Percentiles rank a stretch among this genome's conserved stretches.
These are phyloP conservation scores for Sporopachydermia lactativora DNA, from an alignment of 805 yeast species.

Conservation along the genomic window DNA sequence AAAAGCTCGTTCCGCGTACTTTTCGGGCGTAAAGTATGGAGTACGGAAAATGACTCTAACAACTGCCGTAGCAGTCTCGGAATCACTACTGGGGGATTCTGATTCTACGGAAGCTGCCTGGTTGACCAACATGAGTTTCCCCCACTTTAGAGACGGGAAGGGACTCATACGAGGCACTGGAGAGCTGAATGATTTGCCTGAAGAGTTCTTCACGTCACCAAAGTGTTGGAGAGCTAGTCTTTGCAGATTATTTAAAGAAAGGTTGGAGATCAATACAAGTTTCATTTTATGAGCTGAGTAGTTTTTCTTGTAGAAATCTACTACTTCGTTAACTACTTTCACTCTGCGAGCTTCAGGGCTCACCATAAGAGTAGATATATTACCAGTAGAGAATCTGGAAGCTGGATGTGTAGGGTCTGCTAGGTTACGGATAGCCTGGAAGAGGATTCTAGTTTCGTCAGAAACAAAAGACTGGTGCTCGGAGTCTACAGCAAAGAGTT, in stretches of 20 bases:
- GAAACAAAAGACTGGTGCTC: constrained; percentile 48
- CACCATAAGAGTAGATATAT: constrained; percentile 32
- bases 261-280: constrained; percentile 20
- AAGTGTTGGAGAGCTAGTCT: background rate
- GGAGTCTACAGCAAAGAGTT: constrained; percentile 47
- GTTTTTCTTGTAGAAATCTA: constrained; percentile 30
- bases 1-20: background rate
- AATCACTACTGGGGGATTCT: background rate
- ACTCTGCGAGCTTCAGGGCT: constrained; percentile 26
- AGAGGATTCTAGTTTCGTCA: constrained; percentile 39
- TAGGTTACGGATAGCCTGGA: constrained; percentile 37
- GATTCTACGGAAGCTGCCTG: too few species aligned
- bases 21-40: background rate
- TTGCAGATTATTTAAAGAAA: constrained; percentile 1
- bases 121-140: background rate
- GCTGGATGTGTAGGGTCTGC: constrained; percentile 37
- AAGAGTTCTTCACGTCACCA: constrained; percentile 2
- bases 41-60: background rate
- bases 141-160: background rate
- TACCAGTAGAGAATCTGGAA: constrained; percentile 44
- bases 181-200: background rate
- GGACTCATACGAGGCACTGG: background rate
- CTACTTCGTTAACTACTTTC: constrained; percentile 37
- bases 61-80: background rate
- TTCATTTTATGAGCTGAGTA: constrained; percentile 44